Evolutionary conservation across 176 grass and related monocot species (phyloP), one percentile per base, ranked within the genome.

Genomic region (Musa troglodytarum): DNA sequence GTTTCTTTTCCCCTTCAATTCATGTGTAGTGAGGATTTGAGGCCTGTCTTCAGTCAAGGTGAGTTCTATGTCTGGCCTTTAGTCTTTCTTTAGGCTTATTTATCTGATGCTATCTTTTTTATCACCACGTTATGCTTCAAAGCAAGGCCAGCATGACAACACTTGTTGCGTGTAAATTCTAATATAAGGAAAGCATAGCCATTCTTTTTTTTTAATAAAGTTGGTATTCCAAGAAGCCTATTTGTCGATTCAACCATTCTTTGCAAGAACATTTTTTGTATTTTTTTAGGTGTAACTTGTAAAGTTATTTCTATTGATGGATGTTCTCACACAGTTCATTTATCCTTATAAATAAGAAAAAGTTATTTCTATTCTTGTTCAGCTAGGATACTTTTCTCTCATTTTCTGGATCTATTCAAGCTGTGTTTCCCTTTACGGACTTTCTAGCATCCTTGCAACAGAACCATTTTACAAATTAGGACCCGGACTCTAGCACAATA

Each of bases 1-100:
- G 92, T 96, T 80, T 81, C 70, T 34, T 96, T 96, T 74, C 86
- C 92, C 3, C 74, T 96, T 65, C 69, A 91, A 25, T 96, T 96
- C 76, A 91, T 96, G 92, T 83, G 83, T 66, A 75, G 85, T 69
- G 92, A 96, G 79, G 88, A 96, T 49, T 81, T 96, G 83, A 83
- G 88, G 79, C 92, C 92, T 7, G 83, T 67, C 66, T 90, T 96
- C 22, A 63, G 73, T 1, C 83, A 91, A 81, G 84, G 83, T 53
- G 88, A 96, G 63, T 96, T 82, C 78, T 96, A 87, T 52, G 89
- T 75, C 25, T 83, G 86, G 49, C 86, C 86, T 26, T 79, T 84
- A 65, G 92, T 91, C 83, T 96, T 96, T 64, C 86, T 88, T 77
- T 96, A 96, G 81, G 4, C 65, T 77, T 70, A 29, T 29, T 29